These are phyloP conservation scores for Luzula sylvatica DNA, from an alignment of 176 grass and related monocot genomes.

Conservation along the genomic window DNA sequence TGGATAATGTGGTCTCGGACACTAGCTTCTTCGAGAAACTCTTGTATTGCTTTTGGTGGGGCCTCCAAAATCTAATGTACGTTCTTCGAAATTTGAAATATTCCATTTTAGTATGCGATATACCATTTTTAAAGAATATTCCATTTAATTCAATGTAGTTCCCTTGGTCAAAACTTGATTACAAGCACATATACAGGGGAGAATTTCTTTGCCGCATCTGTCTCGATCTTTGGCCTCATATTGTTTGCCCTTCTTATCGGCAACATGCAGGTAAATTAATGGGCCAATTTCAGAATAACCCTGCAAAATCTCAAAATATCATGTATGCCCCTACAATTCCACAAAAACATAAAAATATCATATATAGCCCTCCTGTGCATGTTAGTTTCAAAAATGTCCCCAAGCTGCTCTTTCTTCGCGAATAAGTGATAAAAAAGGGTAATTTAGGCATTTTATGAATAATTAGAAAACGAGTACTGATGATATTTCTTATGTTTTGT, in stretches of 20 bases:
- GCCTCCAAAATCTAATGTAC: conserved; percentile 85
- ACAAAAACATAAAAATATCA: too few relatives aligned
- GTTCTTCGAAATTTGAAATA: neutral
- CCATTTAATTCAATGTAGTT: conserved; percentile 51
- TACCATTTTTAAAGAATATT: neutral
- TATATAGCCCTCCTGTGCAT: too few relatives aligned
- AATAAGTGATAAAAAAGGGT: too few relatives aligned
- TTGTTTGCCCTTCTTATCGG: conserved; percentile 96
- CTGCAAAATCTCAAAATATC: too few relatives aligned
- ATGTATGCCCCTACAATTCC: too few relatives aligned
- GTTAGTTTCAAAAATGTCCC: too few relatives aligned
- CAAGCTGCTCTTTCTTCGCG: too few relatives aligned
- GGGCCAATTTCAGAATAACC: too few relatives aligned
- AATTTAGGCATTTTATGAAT: too few relatives aligned
- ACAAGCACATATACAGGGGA: conserved; percentile 83
- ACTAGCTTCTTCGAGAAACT: conserved; percentile 61
- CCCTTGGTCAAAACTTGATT: conserved; percentile 77
- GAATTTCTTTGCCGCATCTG: conserved; percentile 73
- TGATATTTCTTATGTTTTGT: too few relatives aligned
- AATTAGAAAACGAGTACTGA: too few relatives aligned
- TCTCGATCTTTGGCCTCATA: conserved; percentile 73
- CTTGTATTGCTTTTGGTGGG: conserved; percentile 96
- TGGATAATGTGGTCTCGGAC: conserved; percentile 43
- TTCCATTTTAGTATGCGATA: neutral
- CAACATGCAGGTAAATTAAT: conserved; percentile 92